Evolutionary conservation across 2,329 filamentous ascomycete species (phyloP).

Genomic region (Paecilomyces formosus): DNA sequence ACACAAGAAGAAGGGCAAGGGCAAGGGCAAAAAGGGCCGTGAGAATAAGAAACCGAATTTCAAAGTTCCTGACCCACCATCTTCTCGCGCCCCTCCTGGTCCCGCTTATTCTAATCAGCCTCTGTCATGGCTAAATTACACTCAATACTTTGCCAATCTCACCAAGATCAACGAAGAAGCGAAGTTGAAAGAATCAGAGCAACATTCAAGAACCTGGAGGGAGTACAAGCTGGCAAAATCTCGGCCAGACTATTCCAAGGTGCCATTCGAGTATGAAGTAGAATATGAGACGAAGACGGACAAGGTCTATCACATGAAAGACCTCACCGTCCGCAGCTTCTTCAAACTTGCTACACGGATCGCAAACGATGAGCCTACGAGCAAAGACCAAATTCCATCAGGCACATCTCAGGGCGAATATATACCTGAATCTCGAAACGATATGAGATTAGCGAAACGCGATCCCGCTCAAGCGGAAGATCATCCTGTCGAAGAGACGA

Average conservation of each 20-base stretch:
- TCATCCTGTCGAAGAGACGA: slow-evolving; percentile 36
- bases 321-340: slow-evolving; percentile 78
- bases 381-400: slow-evolving; percentile 15
- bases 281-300: slow-evolving; percentile 84
- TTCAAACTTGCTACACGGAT: slow-evolving; percentile 75
- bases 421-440: slow-evolving; percentile 13
- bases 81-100: slow-evolving; percentile 65
- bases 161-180: slow-evolving; percentile 77
- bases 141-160: slow-evolving; percentile 91
- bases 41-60: slow-evolving; percentile 50
- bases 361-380: slow-evolving; percentile 38
- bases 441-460: slow-evolving; percentile 38
- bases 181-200: slow-evolving; percentile 14
- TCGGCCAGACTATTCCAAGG: slow-evolving; percentile 46
- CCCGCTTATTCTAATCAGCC: slow-evolving; percentile 85
- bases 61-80: slow-evolving; percentile 62
- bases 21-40: slow-evolving; percentile 13
- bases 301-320: slow-evolving; percentile 63
- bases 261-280: slow-evolving; percentile 66
- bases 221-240: slow-evolving; percentile 44
- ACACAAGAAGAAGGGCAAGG: slow-evolving; percentile 38
- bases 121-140: slow-evolving; percentile 70
- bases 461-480: slow-evolving; percentile 40
- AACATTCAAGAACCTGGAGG: slow-evolving; percentile 25
- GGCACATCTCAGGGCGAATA: slow-evolving; percentile 5